These are phyloP conservation scores for Aquilaria agallochum DNA, from an alignment of 441 rosid species.

Conservation along the genomic window DNA sequence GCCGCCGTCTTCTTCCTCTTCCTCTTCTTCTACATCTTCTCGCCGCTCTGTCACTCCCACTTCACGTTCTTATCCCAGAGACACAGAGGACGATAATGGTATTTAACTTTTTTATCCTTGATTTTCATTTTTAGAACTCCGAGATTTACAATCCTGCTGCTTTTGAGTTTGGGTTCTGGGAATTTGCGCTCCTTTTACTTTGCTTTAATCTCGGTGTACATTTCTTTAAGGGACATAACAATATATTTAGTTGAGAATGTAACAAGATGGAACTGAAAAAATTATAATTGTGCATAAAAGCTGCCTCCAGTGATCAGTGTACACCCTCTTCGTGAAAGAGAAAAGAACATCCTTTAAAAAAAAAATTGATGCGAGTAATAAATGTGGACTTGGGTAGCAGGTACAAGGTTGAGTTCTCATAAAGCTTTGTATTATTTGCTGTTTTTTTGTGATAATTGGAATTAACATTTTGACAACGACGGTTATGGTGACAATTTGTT, in stretches of 20 bases:
- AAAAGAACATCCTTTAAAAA: too few species aligned
- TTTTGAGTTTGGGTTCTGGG: background rate
- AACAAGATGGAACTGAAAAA: too few species aligned
- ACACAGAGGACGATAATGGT: slow-evolving; percentile 46
- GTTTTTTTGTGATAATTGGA: slow-evolving; percentile 1
- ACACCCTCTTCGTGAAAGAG: too few species aligned
- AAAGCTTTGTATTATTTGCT: background rate
- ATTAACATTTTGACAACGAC: too few species aligned
- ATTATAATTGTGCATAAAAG: too few species aligned
- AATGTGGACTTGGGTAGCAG: too few species aligned
- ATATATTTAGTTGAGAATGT: too few species aligned
- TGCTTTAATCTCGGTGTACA: too few species aligned
- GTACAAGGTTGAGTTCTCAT: too few species aligned
- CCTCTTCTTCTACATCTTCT: slow-evolving; percentile 29
- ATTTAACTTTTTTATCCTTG: background rate
- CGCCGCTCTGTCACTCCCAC: slow-evolving; percentile 70
- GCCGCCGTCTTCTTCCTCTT: slow-evolving; percentile 31
- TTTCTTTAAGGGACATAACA: too few species aligned
- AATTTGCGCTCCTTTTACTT: background rate
- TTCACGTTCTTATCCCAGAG: slow-evolving; percentile 43
- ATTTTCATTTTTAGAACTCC: background rate
- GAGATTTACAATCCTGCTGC: background rate
- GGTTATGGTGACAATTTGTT: too few species aligned
- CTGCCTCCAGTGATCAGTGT: too few species aligned
- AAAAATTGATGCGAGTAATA: background rate